phyloP scores from a whole-genome alignment of 495 filamentous ascomycete species.

The Lophiostoma macrostomum region DNA sequence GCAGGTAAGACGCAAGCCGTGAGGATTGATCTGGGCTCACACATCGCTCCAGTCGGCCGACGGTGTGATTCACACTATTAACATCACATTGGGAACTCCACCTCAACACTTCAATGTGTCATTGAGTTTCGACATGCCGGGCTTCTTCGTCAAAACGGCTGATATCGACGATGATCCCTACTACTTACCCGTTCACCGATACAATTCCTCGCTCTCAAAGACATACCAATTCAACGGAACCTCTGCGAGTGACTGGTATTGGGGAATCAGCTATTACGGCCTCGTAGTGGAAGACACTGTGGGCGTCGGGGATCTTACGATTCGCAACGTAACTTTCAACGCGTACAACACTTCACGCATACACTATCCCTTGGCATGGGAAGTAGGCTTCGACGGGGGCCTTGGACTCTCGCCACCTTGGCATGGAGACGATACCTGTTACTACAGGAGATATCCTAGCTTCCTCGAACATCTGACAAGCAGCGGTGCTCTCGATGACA shows the following conservation, averaged over 20 bases:
- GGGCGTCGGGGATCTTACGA: background rate
- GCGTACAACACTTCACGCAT: background rate
- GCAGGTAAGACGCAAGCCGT: too few relatives aligned
- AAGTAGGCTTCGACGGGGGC: background rate
- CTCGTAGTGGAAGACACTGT: slow-evolving; percentile 1
- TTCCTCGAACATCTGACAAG: background rate
- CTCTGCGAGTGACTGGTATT: background rate
- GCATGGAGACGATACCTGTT: background rate
- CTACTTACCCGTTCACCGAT: background rate
- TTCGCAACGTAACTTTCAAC: background rate
- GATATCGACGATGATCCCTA: background rate
- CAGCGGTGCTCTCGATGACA: background rate
- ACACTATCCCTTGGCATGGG: too few relatives aligned
- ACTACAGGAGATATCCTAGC: slow-evolving; percentile 3
- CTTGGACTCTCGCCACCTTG: slow-evolving; percentile 3
- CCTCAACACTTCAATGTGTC: slow-evolving; percentile 11
- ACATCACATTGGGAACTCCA: slow-evolving; percentile 9
- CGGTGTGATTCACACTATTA: background rate
- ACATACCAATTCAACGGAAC: background rate
- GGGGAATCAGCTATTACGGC: background rate
- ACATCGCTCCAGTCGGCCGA: background rate
- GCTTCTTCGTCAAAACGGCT: background rate
- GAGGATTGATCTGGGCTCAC: too few relatives aligned
- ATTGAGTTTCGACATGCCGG: background rate
- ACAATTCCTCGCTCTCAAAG: background rate